A percentile compares a stretch with the other conserved stretches of the same genome.
These are phyloP conservation scores for Trichoderma asperelloides DNA, from an alignment of 495 filamentous ascomycete species.

Conservation along the genomic window DNA sequence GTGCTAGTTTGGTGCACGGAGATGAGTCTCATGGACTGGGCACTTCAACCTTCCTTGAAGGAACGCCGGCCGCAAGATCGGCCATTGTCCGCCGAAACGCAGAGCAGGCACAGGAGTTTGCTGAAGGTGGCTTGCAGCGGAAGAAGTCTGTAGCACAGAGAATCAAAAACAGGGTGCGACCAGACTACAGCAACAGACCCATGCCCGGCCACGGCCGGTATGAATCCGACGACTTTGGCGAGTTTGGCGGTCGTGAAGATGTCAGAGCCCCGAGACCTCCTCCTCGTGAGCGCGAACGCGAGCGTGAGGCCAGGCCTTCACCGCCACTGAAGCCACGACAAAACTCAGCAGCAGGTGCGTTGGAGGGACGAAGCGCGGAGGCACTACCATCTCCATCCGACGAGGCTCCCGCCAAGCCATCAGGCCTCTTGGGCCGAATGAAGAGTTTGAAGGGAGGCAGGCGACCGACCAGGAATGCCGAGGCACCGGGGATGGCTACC, in stretches of 20 bases:
- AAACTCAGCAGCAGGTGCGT: conserved; percentile 23
- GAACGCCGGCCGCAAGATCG: conserved; percentile 74
- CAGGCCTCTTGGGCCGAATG: conserved; percentile 75
- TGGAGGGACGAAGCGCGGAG: conserved; percentile 67
- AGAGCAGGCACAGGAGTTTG: conserved; percentile 45
- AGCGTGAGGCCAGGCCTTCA: conserved; percentile 39
- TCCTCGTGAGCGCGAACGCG: background rate
- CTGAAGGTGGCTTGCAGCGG: conserved; percentile 60
- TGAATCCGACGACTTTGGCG: conserved; percentile 69
- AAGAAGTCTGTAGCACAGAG: conserved; percentile 93
- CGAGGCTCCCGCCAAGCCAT: conserved; percentile 33
- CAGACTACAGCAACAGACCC: background rate
- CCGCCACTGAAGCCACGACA: conserved; percentile 38
- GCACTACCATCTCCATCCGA: conserved; percentile 29
- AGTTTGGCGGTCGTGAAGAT: conserved; percentile 21
- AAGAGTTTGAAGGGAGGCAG: conserved; percentile 69
- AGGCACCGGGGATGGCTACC: conserved; percentile 19
- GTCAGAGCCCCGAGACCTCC: conserved; percentile 27
- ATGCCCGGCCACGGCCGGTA: conserved; percentile 10
- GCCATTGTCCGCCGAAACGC: conserved; percentile 72
- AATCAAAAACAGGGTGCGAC: conserved; percentile 50
- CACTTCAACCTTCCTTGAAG: conserved; percentile 92
- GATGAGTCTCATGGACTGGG: conserved; percentile 78
- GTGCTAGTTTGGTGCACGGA: conserved; percentile 68
- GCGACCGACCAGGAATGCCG: conserved; percentile 20